These are phyloP conservation scores for Sugiyamaella chiloensis DNA, from an alignment of 805 yeast genomes.

Conservation along the genomic window DNA sequence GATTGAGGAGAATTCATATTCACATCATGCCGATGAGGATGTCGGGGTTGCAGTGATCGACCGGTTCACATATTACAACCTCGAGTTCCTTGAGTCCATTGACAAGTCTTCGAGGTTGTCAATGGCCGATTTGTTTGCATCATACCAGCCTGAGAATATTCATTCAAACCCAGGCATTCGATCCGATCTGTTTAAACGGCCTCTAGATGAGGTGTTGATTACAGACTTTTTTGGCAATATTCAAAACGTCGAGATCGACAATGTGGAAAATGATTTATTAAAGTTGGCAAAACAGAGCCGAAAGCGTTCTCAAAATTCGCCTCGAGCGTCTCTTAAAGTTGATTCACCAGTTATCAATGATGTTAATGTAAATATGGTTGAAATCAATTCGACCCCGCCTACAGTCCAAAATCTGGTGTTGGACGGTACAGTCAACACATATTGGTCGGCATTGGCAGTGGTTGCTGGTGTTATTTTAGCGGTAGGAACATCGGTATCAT, in stretches of 20 bases:
- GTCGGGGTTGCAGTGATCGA: constrained; percentile 98
- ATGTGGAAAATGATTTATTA: constrained; percentile 29
- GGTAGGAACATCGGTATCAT: neutral
- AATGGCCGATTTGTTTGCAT: constrained; percentile 77
- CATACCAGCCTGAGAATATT: constrained; percentile 77
- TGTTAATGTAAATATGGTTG: too few species aligned
- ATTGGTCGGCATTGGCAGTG: neutral
- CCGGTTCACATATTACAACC: constrained; percentile 86
- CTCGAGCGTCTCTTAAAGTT: too few species aligned
- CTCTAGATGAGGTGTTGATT: constrained; percentile 63
- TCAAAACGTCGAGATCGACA: constrained; percentile 70
- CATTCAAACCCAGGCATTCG: constrained; percentile 94
- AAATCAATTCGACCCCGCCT: neutral
- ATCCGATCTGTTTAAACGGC: constrained; percentile 69
- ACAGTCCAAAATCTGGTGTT: neutral
- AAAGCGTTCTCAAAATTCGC: too few species aligned
- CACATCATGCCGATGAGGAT: constrained; percentile 93
- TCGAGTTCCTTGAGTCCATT: constrained; percentile 82
- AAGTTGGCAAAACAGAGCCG: constrained; percentile 11
- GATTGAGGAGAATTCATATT: constrained; percentile 84
- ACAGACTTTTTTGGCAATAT: constrained; percentile 95
- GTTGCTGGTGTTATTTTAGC: neutral
- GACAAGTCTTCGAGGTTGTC: constrained; percentile 72
- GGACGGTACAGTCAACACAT: neutral
- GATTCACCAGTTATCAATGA: too few species aligned